Evolutionary conservation across 2,329 filamentous ascomycete genomes (phyloP).

Genomic region (Verticillium isaacii): DNA sequence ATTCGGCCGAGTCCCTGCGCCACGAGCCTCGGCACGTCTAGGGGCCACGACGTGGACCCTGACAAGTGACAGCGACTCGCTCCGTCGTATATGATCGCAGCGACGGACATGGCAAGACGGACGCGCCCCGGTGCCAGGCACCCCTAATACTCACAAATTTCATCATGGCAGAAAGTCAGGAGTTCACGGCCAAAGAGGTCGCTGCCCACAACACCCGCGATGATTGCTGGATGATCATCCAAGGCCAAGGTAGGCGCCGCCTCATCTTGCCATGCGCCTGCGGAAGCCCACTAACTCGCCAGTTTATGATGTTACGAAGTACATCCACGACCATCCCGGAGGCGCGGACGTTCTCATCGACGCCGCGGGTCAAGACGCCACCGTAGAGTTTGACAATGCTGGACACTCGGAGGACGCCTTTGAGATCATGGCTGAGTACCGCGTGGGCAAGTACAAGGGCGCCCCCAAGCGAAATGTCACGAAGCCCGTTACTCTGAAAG

Average conservation of each 20-base stretch:
- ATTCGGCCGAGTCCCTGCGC: background rate
- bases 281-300: background rate
- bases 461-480: slow-evolving; percentile 14
- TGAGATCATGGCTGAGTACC: slow-evolving; percentile 34
- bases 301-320: slow-evolving; percentile 57
- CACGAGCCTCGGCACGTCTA: background rate
- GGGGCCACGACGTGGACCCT: background rate
- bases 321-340: slow-evolving; percentile 59
- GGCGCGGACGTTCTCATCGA: slow-evolving; percentile 76
- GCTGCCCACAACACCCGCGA: slow-evolving; percentile 40
- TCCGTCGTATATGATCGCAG: background rate
- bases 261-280: background rate
- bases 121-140: background rate
- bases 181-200: slow-evolving; percentile 35
- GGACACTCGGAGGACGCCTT: slow-evolving; percentile 66
- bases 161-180: slow-evolving; percentile 13
- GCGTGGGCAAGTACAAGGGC: slow-evolving; percentile 31
- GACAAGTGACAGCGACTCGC: background rate
- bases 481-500: slow-evolving; percentile 17
- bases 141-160: background rate
- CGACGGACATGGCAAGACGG: background rate
- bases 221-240: slow-evolving; percentile 51
- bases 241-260: slow-evolving; percentile 41
- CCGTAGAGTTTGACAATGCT: slow-evolving; percentile 77
- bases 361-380: slow-evolving; percentile 72